Percentiles rank a stretch among this genome's conserved stretches.
These are phyloP conservation scores for Sapria himalayana DNA, from an alignment of 345 rosid species.

Conservation along the genomic window DNA sequence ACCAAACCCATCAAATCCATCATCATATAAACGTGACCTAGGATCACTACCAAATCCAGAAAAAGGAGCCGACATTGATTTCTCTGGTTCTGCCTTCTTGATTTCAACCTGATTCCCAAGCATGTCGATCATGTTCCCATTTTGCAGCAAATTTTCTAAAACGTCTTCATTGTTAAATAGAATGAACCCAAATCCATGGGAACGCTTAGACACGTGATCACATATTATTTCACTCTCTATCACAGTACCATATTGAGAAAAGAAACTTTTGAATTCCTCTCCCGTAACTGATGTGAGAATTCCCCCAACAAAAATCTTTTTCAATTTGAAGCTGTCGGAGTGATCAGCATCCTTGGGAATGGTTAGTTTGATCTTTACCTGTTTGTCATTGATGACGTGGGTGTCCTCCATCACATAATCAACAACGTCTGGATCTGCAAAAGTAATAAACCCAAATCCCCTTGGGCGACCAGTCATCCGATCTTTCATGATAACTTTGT, in stretches of 20 bases:
- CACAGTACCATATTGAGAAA: constrained; percentile 58
- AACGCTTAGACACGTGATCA: constrained; percentile 78
- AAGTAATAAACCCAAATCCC: constrained; percentile 83
- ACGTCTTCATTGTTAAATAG: constrained; percentile 69
- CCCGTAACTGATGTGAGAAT: constrained; percentile 57
- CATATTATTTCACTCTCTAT: constrained; percentile 73
- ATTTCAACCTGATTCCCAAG: constrained; percentile 94
- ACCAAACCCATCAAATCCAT: constrained; percentile 41
- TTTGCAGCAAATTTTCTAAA: constrained; percentile 57
- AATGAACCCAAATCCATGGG: constrained; percentile 86
- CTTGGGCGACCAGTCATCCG: constrained; percentile 66
- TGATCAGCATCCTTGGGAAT: constrained; percentile 71
- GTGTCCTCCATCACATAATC: constrained; percentile 69
- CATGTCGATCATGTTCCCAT: constrained; percentile 93
- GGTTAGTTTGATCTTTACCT: constrained; percentile 93
- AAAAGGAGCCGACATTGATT: constrained; percentile 84
- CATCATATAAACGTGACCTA: constrained; percentile 48
- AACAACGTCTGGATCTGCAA: constrained; percentile 64
- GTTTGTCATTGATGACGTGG: constrained; percentile 64
- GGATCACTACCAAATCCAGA: constrained; percentile 52
- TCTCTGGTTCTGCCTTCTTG: constrained; percentile 99
- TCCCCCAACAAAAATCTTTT: constrained; percentile 89
- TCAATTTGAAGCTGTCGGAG: constrained; percentile 58
- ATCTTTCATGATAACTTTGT: constrained; percentile 86
- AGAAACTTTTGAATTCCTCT: constrained; percentile 65